Conservation (phyloP, 192 early-diverging fungal species). For the Lunasporangiospora selenospora region DNA sequence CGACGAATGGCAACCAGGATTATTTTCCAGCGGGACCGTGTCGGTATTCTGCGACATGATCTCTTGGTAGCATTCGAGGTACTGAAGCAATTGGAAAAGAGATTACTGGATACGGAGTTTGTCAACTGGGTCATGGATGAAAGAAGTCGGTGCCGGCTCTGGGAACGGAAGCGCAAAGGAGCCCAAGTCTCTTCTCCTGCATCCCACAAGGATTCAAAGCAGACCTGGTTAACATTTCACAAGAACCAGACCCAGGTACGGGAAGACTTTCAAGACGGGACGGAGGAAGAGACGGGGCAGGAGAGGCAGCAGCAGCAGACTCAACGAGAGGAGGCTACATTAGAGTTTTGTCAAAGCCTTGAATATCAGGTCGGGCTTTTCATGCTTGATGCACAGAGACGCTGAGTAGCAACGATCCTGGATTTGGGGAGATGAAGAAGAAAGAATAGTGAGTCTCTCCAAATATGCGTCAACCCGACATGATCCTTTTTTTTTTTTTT, state of each 20-base stretch:
- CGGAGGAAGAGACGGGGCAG: neutral
- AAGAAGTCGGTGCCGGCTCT: slow-evolving; percentile 44
- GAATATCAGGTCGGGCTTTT: slow-evolving; percentile 28
- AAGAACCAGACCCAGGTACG: neutral
- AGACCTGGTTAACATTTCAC: slow-evolving; percentile 5
- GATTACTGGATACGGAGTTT: slow-evolving; percentile 57
- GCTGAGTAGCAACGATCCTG: neutral
- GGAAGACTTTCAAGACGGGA: neutral
- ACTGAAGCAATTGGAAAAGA: slow-evolving; percentile 55
- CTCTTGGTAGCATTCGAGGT: slow-evolving; percentile 52
- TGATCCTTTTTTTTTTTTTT: neutral
- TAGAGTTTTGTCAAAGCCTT: slow-evolving; percentile 26
- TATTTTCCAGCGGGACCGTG: slow-evolving; percentile 51
- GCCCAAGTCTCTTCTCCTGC: neutral
- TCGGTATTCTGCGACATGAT: slow-evolving; percentile 57
- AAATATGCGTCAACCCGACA: neutral
- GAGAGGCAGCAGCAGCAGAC: neutral
- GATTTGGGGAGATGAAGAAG: neutral
- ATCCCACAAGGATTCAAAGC: neutral
- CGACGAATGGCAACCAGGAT: slow-evolving; percentile 54
- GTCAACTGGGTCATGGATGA: slow-evolving; percentile 62
- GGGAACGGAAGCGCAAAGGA: slow-evolving; percentile 6
- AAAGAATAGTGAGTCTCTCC: neutral
- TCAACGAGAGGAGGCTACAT: slow-evolving; percentile 7
- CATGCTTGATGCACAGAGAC: slow-evolving; percentile 6